Conservation (phyloP, 352 stramenopile species). For the Globisporangium megalacanthum region DNA sequence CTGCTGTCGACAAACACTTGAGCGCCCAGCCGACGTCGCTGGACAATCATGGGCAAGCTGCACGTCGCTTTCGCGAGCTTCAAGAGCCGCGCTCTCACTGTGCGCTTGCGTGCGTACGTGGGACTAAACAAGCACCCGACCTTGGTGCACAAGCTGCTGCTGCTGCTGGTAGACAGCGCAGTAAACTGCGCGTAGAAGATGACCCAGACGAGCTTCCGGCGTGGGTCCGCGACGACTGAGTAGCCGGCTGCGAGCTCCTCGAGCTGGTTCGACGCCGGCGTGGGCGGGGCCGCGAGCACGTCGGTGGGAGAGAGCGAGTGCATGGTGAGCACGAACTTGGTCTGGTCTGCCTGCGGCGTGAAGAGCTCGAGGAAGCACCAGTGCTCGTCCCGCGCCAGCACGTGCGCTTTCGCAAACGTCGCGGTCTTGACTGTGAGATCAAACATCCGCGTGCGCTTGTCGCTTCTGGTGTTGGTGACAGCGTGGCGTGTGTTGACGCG, state of each 20-base stretch:
- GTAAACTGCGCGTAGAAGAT: slow-evolving; percentile 10
- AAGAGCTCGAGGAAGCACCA: slow-evolving; percentile 35
- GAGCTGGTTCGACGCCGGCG: slow-evolving; percentile 7
- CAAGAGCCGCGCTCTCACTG: slow-evolving; percentile 21
- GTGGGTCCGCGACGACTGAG: slow-evolving; percentile 14
- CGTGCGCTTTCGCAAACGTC: slow-evolving; percentile 19
- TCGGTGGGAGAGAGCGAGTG: slow-evolving; percentile 35
- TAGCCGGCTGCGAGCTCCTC: slow-evolving; percentile 17
- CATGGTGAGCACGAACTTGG: slow-evolving; percentile 30
- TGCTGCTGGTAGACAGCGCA: not conserved
- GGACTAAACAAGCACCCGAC: not conserved
- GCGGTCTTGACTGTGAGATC: slow-evolving; percentile 27
- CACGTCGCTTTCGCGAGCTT: slow-evolving; percentile 33
- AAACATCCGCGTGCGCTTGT: not conserved
- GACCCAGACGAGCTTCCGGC: slow-evolving; percentile 15
- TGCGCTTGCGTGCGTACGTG: slow-evolving; percentile 9
- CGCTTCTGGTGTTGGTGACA: not conserved
- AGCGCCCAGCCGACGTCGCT: slow-evolving; percentile 19
- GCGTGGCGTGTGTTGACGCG: slow-evolving; percentile 11
- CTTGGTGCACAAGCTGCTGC: not conserved
- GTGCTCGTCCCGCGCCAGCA: slow-evolving; percentile 22
- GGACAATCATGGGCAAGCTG: slow-evolving; percentile 26
- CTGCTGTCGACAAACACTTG: slow-evolving; percentile 29
- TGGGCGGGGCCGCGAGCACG: slow-evolving; percentile 19
- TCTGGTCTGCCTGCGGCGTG: slow-evolving; percentile 4